phyloP scores from a whole-genome alignment of 1,284 basidiomycete species.

The Bjerkandera adusta region DNA sequence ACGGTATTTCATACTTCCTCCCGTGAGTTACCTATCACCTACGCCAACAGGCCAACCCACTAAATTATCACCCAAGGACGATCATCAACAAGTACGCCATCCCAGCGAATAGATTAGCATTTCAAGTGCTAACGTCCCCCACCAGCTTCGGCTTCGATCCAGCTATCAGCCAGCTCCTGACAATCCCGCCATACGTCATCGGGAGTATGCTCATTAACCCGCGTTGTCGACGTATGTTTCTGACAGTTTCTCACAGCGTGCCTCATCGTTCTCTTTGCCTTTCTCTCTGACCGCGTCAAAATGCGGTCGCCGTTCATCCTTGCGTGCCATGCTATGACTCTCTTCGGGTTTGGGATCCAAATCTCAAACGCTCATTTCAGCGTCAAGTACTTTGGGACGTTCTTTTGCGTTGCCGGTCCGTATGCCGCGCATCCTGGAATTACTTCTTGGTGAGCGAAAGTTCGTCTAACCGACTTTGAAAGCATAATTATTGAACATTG shows the following conservation, averaged over 20 bases:
- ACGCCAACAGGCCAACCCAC: not conserved
- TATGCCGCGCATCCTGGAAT: conserved; percentile 64
- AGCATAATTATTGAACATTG: not conserved
- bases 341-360: conserved; percentile 67
- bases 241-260: conserved; percentile 37
- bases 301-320: conserved; percentile 62
- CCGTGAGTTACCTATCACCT: conserved; percentile 37
- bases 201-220: conserved; percentile 43
- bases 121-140: conserved; percentile 4
- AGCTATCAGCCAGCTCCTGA: conserved; percentile 62
- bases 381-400: conserved; percentile 69
- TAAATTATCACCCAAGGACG: conserved; percentile 36
- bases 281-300: conserved; percentile 57
- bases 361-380: conserved; percentile 47
- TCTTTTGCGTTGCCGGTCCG: conserved; percentile 56
- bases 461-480: not conserved
- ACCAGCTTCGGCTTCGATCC: conserved; percentile 54
- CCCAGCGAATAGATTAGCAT: not conserved
- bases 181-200: conserved; percentile 66
- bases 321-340: conserved; percentile 47
- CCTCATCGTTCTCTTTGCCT: conserved; percentile 47
- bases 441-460: conserved; percentile 56
- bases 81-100: conserved; percentile 53
- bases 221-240: no score
- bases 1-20: conserved; percentile 63